A percentile compares a stretch with the other conserved stretches of the same genome.
phyloP scores from a whole-genome alignment of 2,329 filamentous ascomycete species.

The Daldinia eschscholtzii region DNA sequence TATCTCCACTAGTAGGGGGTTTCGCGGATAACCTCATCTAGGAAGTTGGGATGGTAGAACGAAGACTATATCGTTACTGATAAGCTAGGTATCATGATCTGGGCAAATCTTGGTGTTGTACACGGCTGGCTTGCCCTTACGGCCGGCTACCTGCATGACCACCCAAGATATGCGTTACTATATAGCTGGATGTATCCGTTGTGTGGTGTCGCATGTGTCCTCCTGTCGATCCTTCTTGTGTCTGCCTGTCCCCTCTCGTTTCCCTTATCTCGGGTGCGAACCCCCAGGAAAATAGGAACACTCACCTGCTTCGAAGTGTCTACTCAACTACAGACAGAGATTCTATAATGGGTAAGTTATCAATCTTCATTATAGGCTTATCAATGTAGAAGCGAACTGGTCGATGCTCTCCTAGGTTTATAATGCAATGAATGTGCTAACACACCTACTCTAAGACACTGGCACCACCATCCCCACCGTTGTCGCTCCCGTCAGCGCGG shows the following conservation, averaged over 20 bases:
- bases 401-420: neutral
- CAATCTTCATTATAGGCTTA: neutral
- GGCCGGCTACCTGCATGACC: constrained; percentile 13
- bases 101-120: constrained; percentile 8
- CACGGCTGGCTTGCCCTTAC: constrained; percentile 10
- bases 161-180: constrained; percentile 6
- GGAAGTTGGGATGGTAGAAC: constrained; percentile 26
- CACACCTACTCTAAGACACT: constrained; percentile 33
- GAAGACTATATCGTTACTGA: constrained; percentile 18
- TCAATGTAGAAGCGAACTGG: neutral
- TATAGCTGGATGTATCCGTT: constrained; percentile 20
- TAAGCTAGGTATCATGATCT: constrained; percentile 36
- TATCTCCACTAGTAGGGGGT: constrained; percentile 15
- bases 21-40: constrained; percentile 34
- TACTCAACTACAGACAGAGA: constrained; percentile 25
- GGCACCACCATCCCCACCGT: constrained; percentile 43
- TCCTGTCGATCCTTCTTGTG: constrained; percentile 17
- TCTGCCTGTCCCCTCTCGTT: constrained; percentile 18
- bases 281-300: constrained; percentile 25
- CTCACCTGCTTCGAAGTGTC: constrained; percentile 24
- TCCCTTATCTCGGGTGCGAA: constrained; percentile 33
- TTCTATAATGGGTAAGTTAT: constrained; percentile 35
- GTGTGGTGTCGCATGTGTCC: constrained; percentile 19
- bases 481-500: constrained; percentile 38
- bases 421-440: constrained; percentile 21